Conservation (phyloP, 768 basidiomycete genomes). For the Daedalea quercina region DNA sequence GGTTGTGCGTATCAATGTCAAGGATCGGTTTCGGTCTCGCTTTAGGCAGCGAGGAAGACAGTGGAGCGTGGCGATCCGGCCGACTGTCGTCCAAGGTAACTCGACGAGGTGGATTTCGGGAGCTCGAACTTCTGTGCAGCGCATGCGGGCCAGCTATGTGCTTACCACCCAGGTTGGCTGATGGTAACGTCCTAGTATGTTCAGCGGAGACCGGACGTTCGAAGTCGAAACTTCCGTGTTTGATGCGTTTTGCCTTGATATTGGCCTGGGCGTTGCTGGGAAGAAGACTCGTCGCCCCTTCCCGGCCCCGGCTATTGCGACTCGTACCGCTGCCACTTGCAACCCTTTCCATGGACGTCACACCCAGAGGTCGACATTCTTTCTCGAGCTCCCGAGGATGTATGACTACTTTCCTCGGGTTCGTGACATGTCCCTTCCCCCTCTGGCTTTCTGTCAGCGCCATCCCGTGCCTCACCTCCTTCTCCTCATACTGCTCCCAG, state of each 20-base stretch:
- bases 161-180: not conserved
- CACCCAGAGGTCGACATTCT: slow-evolving; percentile 12
- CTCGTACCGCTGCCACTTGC: slow-evolving; percentile 17
- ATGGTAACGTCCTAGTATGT: not conserved
- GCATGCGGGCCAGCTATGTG: not conserved
- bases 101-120: slow-evolving; percentile 4
- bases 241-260: slow-evolving; percentile 29
- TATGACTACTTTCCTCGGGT: slow-evolving; percentile 19
- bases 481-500: slow-evolving; percentile 16
- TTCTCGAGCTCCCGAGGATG: slow-evolving; percentile 18
- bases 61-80: not conserved
- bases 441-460: slow-evolving; percentile 11
- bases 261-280: slow-evolving; percentile 2
- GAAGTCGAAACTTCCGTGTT: slow-evolving; percentile 74
- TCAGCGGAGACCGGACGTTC: slow-evolving; percentile 48
- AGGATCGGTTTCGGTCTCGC: not conserved
- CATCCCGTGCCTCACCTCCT: slow-evolving; percentile 7
- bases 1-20: not conserved
- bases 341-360: slow-evolving; percentile 22
- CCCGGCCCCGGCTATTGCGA: slow-evolving; percentile 16
- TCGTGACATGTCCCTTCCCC: slow-evolving; percentile 20
- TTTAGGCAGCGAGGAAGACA: not conserved
- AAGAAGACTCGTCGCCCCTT: slow-evolving; percentile 2
- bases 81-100: not conserved
- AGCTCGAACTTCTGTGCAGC: slow-evolving; percentile 17